Evolutionary conservation across 169 alveolate species (phyloP), one percentile per base, ranked within the genome.

Genomic region (Cryptosporidium tyzzeri): DNA sequence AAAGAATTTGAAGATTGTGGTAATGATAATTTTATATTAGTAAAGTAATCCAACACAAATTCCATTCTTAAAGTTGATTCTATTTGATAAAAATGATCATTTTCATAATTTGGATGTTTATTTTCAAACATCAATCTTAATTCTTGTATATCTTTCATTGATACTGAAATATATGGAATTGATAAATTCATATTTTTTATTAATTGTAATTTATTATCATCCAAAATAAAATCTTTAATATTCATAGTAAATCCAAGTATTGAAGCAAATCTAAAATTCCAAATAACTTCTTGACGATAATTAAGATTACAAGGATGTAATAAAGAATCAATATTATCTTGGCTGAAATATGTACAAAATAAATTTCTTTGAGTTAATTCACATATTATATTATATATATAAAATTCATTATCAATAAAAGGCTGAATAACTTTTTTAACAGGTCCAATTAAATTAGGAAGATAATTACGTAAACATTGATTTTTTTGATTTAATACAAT

Each of bases 251-350:
- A 80, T 80, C 89, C 89, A 41, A 80, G 74, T 44, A 80, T 44
- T 1, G 89, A 62, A n/a, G 89, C 69, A 45, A 80, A 80, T 62
- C 89, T 59, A 16, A 80, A 62, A 62, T 80, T 80, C 89, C 89
- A 80, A 16, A 80, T 62, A 16, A 80, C 65, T 29, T 80, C 89
- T 37, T 80, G 89, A 41, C 89, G 69, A 48, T 80, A 80, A 41
- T 37, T 44, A 41, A 44, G 12, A 62, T 80, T 80, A 48, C n/a
- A 10, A 58, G 89, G 73, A 65, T 80, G 89, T 44, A 80, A 80
- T 33, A 80, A 62, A 23, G 89, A 80, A n/a, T 80, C 89, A 21
- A 80, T 45, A 45, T 80, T 80, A 16, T 80, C 74, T 10, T 39
- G 67, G 26, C 68, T 80, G 26, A 59, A 80, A 31, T 62, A 80